Conservation (phyloP, 1,284 basidiomycete genomes). For the Ustilago nuda region DNA sequence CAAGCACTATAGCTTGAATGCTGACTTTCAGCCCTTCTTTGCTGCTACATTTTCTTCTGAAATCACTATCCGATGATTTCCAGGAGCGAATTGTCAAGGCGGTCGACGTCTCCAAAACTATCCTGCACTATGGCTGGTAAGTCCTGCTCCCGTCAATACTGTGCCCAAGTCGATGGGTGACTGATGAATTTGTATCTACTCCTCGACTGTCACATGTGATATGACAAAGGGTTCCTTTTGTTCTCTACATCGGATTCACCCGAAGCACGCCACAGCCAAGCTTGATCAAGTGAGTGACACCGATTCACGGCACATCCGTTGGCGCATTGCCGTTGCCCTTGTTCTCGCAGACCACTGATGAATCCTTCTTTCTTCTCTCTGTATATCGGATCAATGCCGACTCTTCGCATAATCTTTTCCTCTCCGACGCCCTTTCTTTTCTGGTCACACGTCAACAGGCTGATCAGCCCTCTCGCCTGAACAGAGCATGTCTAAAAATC, state of each 20-base stretch:
- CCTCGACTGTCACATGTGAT: neutral
- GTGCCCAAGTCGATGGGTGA: neutral
- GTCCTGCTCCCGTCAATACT: constrained; percentile 9
- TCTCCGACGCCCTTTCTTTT: neutral
- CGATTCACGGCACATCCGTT: neutral
- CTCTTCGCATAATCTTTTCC: neutral
- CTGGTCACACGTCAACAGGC: constrained; percentile 30
- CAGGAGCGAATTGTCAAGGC: constrained; percentile 66
- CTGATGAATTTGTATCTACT: neutral
- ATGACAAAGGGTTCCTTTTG: constrained; percentile 63
- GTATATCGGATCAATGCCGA: neutral
- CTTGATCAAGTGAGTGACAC: constrained; percentile 62
- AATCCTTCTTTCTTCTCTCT: neutral
- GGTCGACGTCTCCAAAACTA: constrained; percentile 64
- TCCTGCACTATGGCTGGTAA: constrained; percentile 66
- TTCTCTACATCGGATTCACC: constrained; percentile 67
- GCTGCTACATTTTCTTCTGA: neutral
- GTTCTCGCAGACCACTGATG: neutral
- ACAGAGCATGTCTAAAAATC: constrained; percentile 5
- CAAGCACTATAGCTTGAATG: neutral
- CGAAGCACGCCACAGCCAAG: constrained; percentile 64
- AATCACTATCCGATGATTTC: neutral
- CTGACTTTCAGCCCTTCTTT: neutral
- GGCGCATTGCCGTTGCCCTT: neutral
- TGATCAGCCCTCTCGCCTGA: constrained; percentile 62